These are phyloP conservation scores for Evernia prunastri DNA, from an alignment of 495 filamentous ascomycete species.

Conservation along the genomic window DNA sequence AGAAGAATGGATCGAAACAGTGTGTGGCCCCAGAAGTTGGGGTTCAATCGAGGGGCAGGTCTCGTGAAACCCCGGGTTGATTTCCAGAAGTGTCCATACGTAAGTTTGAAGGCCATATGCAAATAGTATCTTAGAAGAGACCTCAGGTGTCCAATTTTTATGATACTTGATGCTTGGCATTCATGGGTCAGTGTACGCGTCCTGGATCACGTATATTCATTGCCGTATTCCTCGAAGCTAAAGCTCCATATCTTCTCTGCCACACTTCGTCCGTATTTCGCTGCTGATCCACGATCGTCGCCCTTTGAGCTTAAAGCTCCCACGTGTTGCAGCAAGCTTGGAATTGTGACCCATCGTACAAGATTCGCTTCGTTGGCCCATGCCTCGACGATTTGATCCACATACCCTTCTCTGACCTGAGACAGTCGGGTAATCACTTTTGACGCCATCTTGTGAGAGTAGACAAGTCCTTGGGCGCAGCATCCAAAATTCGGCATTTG, in stretches of 20 bases:
- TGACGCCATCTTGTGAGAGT: constrained; percentile 29
- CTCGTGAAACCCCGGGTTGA: not conserved
- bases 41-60: not conserved
- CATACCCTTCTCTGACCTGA: constrained; percentile 17
- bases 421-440: constrained; percentile 25
- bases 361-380: constrained; percentile 30
- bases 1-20: not conserved
- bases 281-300: constrained; percentile 19
- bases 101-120: not conserved
- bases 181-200: not conserved
- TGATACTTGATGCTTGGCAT: not conserved
- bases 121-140: not conserved
- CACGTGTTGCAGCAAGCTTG: constrained; percentile 36
- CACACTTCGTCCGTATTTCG: constrained; percentile 18
- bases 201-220: not conserved
- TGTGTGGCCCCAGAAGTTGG: not conserved
- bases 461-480: constrained; percentile 37
- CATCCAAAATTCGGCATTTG: constrained; percentile 36
- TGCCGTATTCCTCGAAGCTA: constrained; percentile 21
- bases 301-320: constrained; percentile 27
- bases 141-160: not conserved
- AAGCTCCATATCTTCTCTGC: constrained; percentile 27
- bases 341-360: constrained; percentile 31
- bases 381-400: constrained; percentile 36
- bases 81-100: not conserved